Base-by-base conservation (phyloP, 257 asterid genomes). In the Lavandula angustifolia region DNA sequence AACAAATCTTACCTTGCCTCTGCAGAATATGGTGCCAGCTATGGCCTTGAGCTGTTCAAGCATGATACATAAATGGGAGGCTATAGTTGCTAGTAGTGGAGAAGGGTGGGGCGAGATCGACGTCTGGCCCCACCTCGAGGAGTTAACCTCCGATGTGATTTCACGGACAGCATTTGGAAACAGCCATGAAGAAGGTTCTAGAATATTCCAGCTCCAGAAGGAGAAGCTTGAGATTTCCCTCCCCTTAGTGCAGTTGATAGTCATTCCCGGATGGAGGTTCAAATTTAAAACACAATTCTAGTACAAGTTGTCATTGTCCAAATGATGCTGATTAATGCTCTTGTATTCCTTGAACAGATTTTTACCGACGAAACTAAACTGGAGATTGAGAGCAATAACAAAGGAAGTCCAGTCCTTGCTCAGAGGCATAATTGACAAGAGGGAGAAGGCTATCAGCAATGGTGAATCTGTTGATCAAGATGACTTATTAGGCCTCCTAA, bases 181-280 rank as follows among this genome's bases (percentile, higher is more conserved):
- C 31, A 71, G 55, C 38, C 32, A 69, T 13, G 76, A 77, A 59
- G 67, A 77, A 64, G 79, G 78, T 13, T 51, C 11, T 9, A 58
- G 38, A 7, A 73, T 73, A 42, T 73, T 73, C 17, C 38, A 77
- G 68, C 75, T 77, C 43, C 76, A 68, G 6, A 64, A 7, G 4
- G 71, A 77, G 16, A 67, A 65, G 59, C 4, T 54, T 17, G 40
- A 46, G 54, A 49, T 72, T 3, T 14, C 32, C 0, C 37, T 67
- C 10, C 14, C 32, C 17, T n/a, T 72, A 7, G 0, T 64, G 11
- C 44, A 55, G 35, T 50, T 63, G 18, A 48, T 53, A 9, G 40
- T 53, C 52, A 62, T 76, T 47, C 81, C 81, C 0, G 75, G 78
- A 58, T 76, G 81, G 81, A 76, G 75, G 78, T 76, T 29, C 50